Evolutionary conservation across 2,329 filamentous ascomycete species (phyloP).

Genomic region (Alternaria incomplexa): DNA sequence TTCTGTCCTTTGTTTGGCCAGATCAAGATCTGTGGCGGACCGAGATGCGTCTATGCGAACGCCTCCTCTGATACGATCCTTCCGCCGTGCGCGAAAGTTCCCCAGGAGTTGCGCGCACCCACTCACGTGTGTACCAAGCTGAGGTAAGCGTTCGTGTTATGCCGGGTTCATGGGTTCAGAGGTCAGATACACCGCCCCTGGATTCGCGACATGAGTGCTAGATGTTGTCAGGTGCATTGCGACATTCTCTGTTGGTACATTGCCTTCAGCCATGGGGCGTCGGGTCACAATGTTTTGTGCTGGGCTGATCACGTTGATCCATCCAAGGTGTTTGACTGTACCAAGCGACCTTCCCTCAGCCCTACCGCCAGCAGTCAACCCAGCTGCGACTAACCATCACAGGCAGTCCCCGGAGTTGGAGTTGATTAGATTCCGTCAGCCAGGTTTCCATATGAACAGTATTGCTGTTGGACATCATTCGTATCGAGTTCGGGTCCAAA

Average conservation of each 20-base stretch:
- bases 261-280: not conserved
- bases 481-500: not conserved
- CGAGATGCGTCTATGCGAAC: not conserved
- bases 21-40: not conserved
- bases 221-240: not conserved
- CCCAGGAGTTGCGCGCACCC: not conserved
- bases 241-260: not conserved
- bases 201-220: not conserved
- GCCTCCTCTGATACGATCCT: not conserved
- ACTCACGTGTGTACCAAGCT: not conserved
- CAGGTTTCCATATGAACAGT: not conserved
- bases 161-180: not conserved
- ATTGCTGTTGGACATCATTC: not conserved
- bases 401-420: accelerated
- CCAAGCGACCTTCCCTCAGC: not conserved
- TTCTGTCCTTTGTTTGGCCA: not conserved
- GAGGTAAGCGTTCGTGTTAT: not conserved
- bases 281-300: not conserved
- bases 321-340: not conserved
- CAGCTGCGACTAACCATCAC: not conserved
- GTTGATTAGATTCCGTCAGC: not conserved
- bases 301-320: not conserved
- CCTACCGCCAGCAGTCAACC: not conserved
- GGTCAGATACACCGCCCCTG: not conserved
- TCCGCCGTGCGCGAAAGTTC: not conserved